Evolutionary conservation across 768 basidiomycete species (phyloP).

Genomic region (Boletus insuetus): DNA sequence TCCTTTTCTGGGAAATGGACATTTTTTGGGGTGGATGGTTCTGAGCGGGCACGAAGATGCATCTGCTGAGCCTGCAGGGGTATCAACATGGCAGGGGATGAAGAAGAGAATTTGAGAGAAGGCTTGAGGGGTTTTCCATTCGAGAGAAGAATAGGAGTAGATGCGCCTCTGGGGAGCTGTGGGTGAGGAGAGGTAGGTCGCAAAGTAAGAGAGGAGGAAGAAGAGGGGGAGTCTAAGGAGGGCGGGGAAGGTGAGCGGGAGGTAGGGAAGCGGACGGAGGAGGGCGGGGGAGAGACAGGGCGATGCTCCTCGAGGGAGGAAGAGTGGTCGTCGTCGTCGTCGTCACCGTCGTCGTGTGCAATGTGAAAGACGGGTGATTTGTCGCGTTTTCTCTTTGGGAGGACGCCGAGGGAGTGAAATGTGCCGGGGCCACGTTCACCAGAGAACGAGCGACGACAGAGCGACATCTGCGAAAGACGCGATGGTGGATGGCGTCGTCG

Average conservation of each 20-base stretch:
- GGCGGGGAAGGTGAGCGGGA: constrained; percentile 23
- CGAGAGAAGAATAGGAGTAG: constrained; percentile 47
- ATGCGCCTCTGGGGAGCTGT: constrained; percentile 34
- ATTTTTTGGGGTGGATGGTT: constrained; percentile 72
- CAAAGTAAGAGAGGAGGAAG: neutral
- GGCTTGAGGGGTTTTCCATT: constrained; percentile 88
- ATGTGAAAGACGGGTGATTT: constrained; percentile 22
- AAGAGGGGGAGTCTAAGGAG: neutral
- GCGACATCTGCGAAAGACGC: constrained; percentile 14
- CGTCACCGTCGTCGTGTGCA: constrained; percentile 23
- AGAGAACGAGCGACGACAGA: constrained; percentile 31
- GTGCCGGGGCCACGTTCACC: constrained; percentile 36
- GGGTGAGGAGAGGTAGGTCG: constrained; percentile 6
- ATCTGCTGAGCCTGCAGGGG: constrained; percentile 1
- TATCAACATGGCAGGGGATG: constrained; percentile 12
- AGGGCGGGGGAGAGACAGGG: constrained; percentile 7
- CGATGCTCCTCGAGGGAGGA: constrained; percentile 17
- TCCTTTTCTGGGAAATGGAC: constrained; percentile 83
- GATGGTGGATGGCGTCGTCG: neutral
- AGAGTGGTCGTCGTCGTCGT: constrained; percentile 25
- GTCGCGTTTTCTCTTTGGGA: constrained; percentile 40
- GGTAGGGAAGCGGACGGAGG: constrained; percentile 45
- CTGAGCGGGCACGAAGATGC: constrained; percentile 45
- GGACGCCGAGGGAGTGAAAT: constrained; percentile 44
- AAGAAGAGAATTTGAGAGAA: constrained; percentile 61